phyloP scores from a whole-genome alignment of 2,329 filamentous ascomycete species.

The Ambrosiella beaveri region DNA sequence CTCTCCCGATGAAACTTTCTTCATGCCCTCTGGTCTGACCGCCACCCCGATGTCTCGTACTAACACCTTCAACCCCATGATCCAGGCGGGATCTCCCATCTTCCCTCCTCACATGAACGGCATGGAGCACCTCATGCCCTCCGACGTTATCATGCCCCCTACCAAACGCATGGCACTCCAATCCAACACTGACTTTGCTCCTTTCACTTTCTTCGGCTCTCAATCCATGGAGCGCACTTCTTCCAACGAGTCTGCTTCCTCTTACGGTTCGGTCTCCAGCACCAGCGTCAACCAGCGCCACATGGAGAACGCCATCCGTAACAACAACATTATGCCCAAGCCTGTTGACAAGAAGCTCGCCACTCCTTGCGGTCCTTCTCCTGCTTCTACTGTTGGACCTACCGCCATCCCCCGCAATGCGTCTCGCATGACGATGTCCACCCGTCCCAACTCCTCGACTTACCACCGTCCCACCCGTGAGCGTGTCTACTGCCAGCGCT shows the following conservation, averaged over 20 bases:
- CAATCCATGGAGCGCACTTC: not conserved
- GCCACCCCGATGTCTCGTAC: not conserved
- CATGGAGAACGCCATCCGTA: slow-evolving; percentile 24
- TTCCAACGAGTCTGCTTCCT: not conserved
- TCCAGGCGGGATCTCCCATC: not conserved
- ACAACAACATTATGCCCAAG: slow-evolving; percentile 28
- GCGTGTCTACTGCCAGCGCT: slow-evolving; percentile 47
- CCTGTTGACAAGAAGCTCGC: slow-evolving; percentile 16
- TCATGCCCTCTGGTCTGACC: not conserved
- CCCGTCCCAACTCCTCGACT: not conserved
- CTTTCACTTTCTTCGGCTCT: not conserved
- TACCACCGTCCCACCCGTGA: slow-evolving; percentile 6
- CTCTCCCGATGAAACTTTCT: not conserved
- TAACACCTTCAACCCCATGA: slow-evolving; percentile 1
- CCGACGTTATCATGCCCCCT: not conserved
- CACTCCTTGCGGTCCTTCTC: not conserved
- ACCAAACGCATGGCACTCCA: slow-evolving; percentile 3
- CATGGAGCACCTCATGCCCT: not conserved
- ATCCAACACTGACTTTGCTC: not conserved
- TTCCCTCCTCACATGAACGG: not conserved
- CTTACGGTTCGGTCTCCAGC: not conserved
- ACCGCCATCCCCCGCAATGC: not conserved
- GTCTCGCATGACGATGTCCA: not conserved
- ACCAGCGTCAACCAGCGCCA: slow-evolving; percentile 20
- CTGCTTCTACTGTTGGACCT: not conserved